These are phyloP conservation scores for Cladochytrium replicatum DNA, from an alignment of 192 early-diverging fungal genomes.

Conservation along the genomic window DNA sequence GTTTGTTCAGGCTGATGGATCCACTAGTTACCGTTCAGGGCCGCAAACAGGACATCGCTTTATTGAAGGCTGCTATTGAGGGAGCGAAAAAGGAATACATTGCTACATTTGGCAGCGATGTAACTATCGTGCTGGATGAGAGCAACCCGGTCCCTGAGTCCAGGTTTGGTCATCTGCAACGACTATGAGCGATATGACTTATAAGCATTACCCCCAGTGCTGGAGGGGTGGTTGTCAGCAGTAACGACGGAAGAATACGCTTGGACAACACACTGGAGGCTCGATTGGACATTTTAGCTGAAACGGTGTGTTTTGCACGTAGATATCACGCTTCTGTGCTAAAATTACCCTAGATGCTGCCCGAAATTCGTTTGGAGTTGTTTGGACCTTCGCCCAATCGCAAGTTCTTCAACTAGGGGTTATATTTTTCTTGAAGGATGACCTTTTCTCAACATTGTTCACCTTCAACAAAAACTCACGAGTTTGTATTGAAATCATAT, in stretches of 20 bases:
- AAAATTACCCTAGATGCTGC: constrained; percentile 63
- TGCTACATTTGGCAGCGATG: constrained; percentile 32
- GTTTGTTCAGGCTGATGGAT: constrained; percentile 83
- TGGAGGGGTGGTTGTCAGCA: constrained; percentile 80
- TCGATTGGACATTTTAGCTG: constrained; percentile 72
- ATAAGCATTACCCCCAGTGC: constrained; percentile 37
- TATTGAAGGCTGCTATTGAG: constrained; percentile 49
- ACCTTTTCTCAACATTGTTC: too few species aligned
- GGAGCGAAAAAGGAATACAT: constrained; percentile 42
- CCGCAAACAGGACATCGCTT: constrained; percentile 57
- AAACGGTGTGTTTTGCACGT: constrained; percentile 58
- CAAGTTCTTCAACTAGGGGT: constrained; percentile 77
- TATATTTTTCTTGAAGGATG: background rate
- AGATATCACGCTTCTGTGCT: too few species aligned
- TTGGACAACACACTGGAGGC: constrained; percentile 86
- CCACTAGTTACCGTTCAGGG: constrained; percentile 54
- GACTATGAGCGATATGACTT: background rate
- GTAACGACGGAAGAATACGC: constrained; percentile 65
- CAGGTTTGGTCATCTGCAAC: constrained; percentile 22
- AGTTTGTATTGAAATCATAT: too few species aligned
- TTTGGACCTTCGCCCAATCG: constrained; percentile 87
- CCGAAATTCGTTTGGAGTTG: constrained; percentile 78
- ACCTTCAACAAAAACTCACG: too few species aligned
- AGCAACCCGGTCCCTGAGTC: constrained; percentile 58
- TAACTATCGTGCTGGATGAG: constrained; percentile 47